These are phyloP conservation scores for Pelargonium cotyledonis DNA, from an alignment of 441 rosid genomes.

Conservation along the genomic window DNA sequence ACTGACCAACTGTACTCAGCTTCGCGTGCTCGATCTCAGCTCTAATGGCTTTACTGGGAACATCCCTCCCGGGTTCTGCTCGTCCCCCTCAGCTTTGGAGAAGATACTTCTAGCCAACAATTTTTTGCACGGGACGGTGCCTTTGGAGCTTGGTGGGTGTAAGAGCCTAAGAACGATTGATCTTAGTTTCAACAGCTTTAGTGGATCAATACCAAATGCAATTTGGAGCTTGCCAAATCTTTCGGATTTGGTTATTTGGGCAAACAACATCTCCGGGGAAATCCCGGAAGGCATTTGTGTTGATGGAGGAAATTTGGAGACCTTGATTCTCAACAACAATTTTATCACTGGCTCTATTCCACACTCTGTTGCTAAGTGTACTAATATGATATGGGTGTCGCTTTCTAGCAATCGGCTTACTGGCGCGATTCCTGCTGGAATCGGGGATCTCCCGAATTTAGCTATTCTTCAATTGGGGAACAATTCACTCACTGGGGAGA, in stretches of 20 bases:
- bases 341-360: conserved; percentile 66
- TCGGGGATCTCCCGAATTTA: conserved; percentile 57
- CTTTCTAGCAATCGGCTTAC: conserved; percentile 70
- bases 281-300: conserved; percentile 72
- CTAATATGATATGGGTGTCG: conserved; percentile 84
- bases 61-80: conserved; percentile 65
- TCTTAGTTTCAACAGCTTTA: conserved; percentile 85
- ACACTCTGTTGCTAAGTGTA: conserved; percentile 60
- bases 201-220: conserved; percentile 63
- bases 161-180: conserved; percentile 61
- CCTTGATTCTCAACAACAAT: conserved; percentile 81
- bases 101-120: conserved; percentile 95
- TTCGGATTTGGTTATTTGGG: conserved; percentile 85
- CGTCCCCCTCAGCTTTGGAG: conserved; percentile 64
- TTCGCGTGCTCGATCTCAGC: conserved; percentile 74
- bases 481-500: conserved; percentile 65
- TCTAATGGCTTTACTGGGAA: conserved; percentile 68
- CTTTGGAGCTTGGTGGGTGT: conserved; percentile 84
- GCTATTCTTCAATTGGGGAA: conserved; percentile 86
- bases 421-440: conserved; percentile 64
- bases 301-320: conserved; percentile 72
- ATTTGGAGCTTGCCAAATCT: conserved; percentile 65
- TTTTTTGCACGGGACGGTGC: conserved; percentile 61
- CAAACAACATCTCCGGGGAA: conserved; percentile 77
- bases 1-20: conserved; percentile 49